These are phyloP conservation scores for Citrus inodora DNA, from an alignment of 345 rosid species.

Conservation along the genomic window DNA sequence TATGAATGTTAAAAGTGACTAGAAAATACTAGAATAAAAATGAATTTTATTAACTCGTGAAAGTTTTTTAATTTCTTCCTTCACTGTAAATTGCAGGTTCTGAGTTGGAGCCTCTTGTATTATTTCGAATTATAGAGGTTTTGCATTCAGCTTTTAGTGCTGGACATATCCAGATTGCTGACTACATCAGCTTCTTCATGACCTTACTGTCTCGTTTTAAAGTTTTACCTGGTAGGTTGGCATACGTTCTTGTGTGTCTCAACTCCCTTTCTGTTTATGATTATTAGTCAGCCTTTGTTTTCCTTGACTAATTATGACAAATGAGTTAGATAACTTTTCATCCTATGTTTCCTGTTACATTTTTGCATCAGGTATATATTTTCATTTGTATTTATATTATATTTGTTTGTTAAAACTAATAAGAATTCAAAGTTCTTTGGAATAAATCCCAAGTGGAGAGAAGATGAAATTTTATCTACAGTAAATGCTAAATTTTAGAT, in stretches of 20 bases:
- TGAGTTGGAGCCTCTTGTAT: conserved; percentile 51
- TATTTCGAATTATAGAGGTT: conserved; percentile 56
- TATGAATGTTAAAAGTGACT: not conserved
- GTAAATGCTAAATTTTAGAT: not conserved
- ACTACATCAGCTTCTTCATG: conserved; percentile 63
- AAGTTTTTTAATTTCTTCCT: not conserved
- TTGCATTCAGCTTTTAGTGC: conserved; percentile 55
- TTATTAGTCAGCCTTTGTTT: not conserved
- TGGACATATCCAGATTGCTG: conserved; percentile 65
- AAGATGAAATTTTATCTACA: not conserved
- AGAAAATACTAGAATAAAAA: conserved; percentile 1
- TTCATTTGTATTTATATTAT: not conserved
- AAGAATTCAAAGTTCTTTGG: not conserved
- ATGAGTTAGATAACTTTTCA: not conserved
- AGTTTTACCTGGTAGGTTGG: conserved; percentile 54
- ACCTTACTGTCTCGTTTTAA: conserved; percentile 55
- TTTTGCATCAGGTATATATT: not conserved
- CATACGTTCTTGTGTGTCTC: conserved; percentile 9
- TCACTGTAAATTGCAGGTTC: conserved; percentile 43
- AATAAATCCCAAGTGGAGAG: not conserved
- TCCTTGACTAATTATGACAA: not conserved
- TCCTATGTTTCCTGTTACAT: not conserved
- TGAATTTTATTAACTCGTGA: not conserved
- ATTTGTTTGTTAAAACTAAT: not conserved
- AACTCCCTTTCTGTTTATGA: not conserved